These are phyloP conservation scores for Spironucleus salmonicida DNA, from an alignment of 208 protist species.

Conservation along the genomic window DNA sequence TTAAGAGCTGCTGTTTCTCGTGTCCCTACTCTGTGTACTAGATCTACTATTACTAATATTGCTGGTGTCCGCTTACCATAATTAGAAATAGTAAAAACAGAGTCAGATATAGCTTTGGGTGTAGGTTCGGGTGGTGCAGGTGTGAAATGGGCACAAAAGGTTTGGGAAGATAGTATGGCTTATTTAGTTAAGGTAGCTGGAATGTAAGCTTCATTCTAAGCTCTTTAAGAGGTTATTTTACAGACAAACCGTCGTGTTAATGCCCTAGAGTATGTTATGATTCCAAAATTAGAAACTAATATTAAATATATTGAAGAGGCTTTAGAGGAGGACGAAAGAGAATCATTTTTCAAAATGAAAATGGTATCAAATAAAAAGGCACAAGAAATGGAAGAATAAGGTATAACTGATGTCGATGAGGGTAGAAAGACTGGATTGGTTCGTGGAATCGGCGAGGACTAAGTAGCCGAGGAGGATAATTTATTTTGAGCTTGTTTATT, in stretches of 20 bases:
- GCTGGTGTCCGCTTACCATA: conserved; percentile 25
- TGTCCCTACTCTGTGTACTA: background rate
- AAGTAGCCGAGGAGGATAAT: too few relatives aligned
- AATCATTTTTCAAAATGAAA: conserved; percentile 10
- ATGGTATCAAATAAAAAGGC: background rate
- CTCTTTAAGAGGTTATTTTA: conserved; percentile 63
- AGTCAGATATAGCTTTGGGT: background rate
- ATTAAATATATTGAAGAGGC: conserved; percentile 20
- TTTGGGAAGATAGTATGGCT: background rate
- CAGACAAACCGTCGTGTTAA: conserved; percentile 97
- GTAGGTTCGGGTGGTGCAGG: background rate
- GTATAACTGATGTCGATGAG: too few relatives aligned
- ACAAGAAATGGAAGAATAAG: background rate
- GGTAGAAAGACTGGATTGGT: too few relatives aligned
- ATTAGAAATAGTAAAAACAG: background rate
- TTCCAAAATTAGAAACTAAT: conserved; percentile 54
- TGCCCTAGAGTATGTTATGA: conserved; percentile 93
- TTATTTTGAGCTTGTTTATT: too few relatives aligned
- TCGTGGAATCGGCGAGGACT: too few relatives aligned
- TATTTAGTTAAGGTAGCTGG: background rate
- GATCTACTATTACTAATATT: background rate
- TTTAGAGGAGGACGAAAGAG: conserved; percentile 9
- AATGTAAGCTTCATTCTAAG: background rate
- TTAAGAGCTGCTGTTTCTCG: background rate
- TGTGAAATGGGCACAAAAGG: background rate